Evolutionary conservation across 1,284 basidiomycete genomes (phyloP), one percentile per base, ranked within the genome.

Genomic region (Rhizoctonia solani): DNA sequence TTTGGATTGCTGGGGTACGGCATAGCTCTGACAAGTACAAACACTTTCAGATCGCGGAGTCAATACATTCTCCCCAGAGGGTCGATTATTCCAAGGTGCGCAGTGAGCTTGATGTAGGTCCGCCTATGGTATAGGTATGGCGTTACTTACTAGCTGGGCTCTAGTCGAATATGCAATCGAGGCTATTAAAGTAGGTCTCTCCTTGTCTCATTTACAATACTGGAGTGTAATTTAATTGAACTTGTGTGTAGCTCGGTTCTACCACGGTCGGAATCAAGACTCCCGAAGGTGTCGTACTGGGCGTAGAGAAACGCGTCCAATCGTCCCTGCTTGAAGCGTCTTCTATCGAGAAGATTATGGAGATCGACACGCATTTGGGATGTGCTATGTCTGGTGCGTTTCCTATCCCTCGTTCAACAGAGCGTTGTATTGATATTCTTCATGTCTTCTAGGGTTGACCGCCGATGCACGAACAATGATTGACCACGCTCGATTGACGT

Each of bases 321-420:
- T 98, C 95, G 0, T 92, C 94, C 25, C 85, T 99, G 65, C 87
- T 99, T 72, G 97, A 98, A 81, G 88, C 93, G 19, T 92, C 87
- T 71, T 95, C 94, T 66, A 96, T 99, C 76, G 97, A 99, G 78
- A 99, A 99, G 83, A 99, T 99, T 77, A 98, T 99, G 95, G 96
- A 99, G 82, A 98, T 99, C 74, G 97, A 99, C 80, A 75, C 79
- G 16, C 97, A 99, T 80, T 85, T 99, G 66, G 97, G 95, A 19
- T 98, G 95, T 73, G 97, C 97, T 66, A 98, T 99, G 95, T 95
- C 93, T 66, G 96, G 96, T 58, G 25, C 49, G 70, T 39, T 39
- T 13, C n/a, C n/a, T n/a, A n/a, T 14, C 5, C 19, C 14, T 16
- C 30, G 23, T 13, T 6, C 32, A 13, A 11, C 34, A n/a, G 27